phyloP scores from a whole-genome alignment of 2,329 filamentous ascomycete genomes.

The Massarina eburnea region DNA sequence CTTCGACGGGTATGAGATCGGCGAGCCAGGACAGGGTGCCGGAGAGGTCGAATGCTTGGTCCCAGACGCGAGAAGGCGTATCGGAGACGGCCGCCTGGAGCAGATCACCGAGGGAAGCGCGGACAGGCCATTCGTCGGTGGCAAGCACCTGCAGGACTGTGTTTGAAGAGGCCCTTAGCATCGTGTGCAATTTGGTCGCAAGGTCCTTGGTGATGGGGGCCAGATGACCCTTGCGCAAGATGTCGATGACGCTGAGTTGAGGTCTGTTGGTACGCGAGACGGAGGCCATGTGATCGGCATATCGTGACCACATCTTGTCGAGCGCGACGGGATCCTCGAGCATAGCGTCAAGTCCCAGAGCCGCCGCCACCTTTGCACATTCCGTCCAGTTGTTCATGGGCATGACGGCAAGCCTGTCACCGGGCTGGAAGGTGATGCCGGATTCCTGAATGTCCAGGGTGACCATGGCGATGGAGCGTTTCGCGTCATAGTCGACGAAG shows the following conservation, averaged over 20 bases:
- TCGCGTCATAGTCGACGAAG: slow-evolving; percentile 51
- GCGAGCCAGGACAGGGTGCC: slow-evolving; percentile 22
- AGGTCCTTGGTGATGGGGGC: slow-evolving; percentile 26
- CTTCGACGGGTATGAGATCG: slow-evolving; percentile 23
- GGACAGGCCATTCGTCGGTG: slow-evolving; percentile 28
- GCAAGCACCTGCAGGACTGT: slow-evolving; percentile 24
- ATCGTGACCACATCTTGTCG: slow-evolving; percentile 50
- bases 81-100: slow-evolving; percentile 26
- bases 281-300: slow-evolving; percentile 19
- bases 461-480: slow-evolving; percentile 52
- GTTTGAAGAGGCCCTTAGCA: slow-evolving; percentile 25
- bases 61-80: slow-evolving; percentile 23
- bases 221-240: slow-evolving; percentile 25
- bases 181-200: slow-evolving; percentile 25
- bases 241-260: slow-evolving; percentile 23
- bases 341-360: slow-evolving; percentile 52
- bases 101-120: slow-evolving; percentile 23
- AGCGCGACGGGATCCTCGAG: slow-evolving; percentile 48
- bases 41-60: slow-evolving; percentile 25
- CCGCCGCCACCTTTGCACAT: slow-evolving; percentile 57
- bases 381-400: slow-evolving; percentile 58
- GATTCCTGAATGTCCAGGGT: slow-evolving; percentile 57
- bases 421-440: slow-evolving; percentile 56
- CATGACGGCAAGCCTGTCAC: slow-evolving; percentile 58
- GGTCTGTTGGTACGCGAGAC: slow-evolving; percentile 13